phyloP scores from a whole-genome alignment of 805 yeast species.

The Schizosaccharomyces pombe region DNA sequence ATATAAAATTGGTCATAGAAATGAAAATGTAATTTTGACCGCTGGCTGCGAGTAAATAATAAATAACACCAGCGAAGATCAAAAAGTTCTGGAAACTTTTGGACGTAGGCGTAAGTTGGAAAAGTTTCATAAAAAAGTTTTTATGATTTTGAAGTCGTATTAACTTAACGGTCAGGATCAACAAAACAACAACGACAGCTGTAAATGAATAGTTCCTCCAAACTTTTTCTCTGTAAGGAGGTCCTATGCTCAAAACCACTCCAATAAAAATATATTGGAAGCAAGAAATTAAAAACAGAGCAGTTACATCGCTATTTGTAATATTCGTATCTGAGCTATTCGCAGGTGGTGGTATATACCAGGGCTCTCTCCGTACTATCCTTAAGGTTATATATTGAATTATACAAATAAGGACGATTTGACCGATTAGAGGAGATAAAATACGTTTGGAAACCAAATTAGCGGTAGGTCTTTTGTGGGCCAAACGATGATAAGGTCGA shows the following conservation, averaged over 20 bases:
- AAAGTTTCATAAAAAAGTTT: not conserved
- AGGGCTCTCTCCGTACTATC: slow-evolving; percentile 33
- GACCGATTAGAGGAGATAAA: slow-evolving; percentile 57
- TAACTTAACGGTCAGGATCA: not conserved
- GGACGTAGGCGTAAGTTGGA: not conserved
- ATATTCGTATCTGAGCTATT: slow-evolving; percentile 58
- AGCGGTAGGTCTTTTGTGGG: slow-evolving; percentile 70
- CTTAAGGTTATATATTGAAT: slow-evolving; percentile 48
- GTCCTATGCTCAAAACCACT: slow-evolving; percentile 66
- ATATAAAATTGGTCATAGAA: slow-evolving; percentile 17
- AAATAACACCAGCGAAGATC: slow-evolving; percentile 23
- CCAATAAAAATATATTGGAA: slow-evolving; percentile 79
- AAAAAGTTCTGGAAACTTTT: slow-evolving; percentile 29
- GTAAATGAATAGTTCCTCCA: slow-evolving; percentile 20
- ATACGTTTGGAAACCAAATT: slow-evolving; percentile 77
- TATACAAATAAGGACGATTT: slow-evolving; percentile 33
- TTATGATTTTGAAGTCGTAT: not conserved
- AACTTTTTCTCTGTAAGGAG: slow-evolving; percentile 72
- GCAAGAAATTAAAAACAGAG: slow-evolving; percentile 55
- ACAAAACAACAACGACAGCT: not conserved
- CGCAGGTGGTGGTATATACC: slow-evolving; percentile 36
- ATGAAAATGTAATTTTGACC: slow-evolving; percentile 25
- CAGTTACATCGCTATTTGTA: slow-evolving; percentile 71
- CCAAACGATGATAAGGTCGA: slow-evolving; percentile 38
- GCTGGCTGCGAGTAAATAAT: slow-evolving; percentile 25